Percentiles rank a stretch among this genome's conserved stretches.
Conservation (phyloP, 345 rosid species). For the Acer saccharum region DNA sequence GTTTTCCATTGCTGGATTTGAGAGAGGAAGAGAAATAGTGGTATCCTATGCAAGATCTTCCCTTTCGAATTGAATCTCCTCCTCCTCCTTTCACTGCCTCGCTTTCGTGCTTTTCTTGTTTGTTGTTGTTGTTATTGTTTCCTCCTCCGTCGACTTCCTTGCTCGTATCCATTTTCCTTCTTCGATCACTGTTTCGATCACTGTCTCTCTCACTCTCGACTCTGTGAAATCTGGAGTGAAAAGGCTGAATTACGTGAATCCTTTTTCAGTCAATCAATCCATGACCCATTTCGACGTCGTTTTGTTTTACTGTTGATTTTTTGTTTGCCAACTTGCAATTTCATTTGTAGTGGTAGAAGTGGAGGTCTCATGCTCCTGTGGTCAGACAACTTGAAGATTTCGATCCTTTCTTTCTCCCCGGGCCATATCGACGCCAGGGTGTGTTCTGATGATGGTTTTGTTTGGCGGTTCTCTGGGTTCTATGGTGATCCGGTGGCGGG, state of each 20-base stretch:
- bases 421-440: too few relatives aligned
- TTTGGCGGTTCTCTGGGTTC: too few relatives aligned
- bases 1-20: constrained; percentile 55
- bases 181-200: background rate
- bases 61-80: constrained; percentile 26
- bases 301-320: background rate
- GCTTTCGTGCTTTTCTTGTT: constrained; percentile 14
- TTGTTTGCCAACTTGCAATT: too few relatives aligned
- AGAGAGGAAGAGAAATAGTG: constrained; percentile 57
- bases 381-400: too few relatives aligned
- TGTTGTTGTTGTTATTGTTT: background rate
- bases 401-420: too few relatives aligned
- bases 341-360: too few relatives aligned
- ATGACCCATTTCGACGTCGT: background rate
- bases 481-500: too few relatives aligned
- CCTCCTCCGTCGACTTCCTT: background rate
- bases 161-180: background rate
- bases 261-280: background rate
- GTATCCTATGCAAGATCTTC: constrained; percentile 70
- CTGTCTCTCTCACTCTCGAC: background rate
- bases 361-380: too few relatives aligned
- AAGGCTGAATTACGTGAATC: background rate
- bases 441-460: too few relatives aligned
- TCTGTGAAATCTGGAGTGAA: background rate
- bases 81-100: constrained; percentile 19